These are phyloP conservation scores for Saccharomycopsis capsularis DNA, from an alignment of 805 yeast genomes.

Conservation along the genomic window DNA sequence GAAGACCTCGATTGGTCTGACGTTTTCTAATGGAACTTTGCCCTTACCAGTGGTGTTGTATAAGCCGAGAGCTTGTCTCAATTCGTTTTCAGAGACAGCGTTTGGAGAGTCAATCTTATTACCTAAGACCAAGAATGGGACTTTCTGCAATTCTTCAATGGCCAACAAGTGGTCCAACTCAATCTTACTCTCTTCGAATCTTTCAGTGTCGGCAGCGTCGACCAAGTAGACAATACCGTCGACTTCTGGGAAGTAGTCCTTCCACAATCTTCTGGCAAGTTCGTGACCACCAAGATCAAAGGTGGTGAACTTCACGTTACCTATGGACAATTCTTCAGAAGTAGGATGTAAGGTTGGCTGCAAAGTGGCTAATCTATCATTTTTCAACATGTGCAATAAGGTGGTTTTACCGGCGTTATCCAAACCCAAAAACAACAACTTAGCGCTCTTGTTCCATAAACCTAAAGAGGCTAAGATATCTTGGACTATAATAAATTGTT, in stretches of 20 bases:
- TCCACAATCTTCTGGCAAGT: conserved; percentile 99
- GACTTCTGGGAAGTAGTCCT: conserved; percentile 98
- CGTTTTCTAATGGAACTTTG: conserved; percentile 55
- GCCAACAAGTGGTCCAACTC: conserved; percentile 90
- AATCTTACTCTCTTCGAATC: conserved; percentile 90
- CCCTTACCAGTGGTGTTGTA: conserved; percentile 89
- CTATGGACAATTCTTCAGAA: conserved; percentile 95
- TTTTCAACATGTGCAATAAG: conserved; percentile 74
- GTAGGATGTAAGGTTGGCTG: conserved; percentile 99
- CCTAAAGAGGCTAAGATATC: conserved; percentile 75
- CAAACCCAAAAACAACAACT: conserved; percentile 88
- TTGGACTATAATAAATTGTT: conserved; percentile 38
- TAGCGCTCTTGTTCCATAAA: conserved; percentile 91
- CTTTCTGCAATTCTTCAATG: conserved; percentile 83
- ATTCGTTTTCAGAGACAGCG: conserved; percentile 92
- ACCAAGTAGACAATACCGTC: conserved; percentile 94
- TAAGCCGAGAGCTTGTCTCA: conserved; percentile 83
- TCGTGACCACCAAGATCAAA: conserved; percentile 98
- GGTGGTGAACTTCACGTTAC: conserved; percentile 93
- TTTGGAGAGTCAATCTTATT: conserved; percentile 92
- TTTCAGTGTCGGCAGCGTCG: conserved; percentile 94
- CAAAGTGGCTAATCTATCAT: conserved; percentile 94
- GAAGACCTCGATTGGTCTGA: conserved; percentile 90
- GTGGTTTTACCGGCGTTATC: conserved; percentile 99
- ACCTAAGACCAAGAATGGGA: conserved; percentile 91